Conservation (phyloP, 371 early-diverging fungal species). For the Rhizopus delemar region DNA sequence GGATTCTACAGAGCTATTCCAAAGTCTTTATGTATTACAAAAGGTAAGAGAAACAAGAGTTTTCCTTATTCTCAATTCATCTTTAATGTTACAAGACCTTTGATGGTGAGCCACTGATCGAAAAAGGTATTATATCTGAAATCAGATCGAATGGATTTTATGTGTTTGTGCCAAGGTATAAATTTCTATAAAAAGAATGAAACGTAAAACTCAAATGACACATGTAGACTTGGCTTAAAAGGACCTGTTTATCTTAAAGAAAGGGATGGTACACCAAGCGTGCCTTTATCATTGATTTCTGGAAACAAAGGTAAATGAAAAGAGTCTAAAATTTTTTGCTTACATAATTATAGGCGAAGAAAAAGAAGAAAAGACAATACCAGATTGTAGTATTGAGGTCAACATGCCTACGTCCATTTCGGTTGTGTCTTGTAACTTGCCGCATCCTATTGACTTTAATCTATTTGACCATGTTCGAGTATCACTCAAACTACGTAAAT, state of each 20-base stretch:
- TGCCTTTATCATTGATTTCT: conserved; percentile 64
- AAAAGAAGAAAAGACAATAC: conserved; percentile 25
- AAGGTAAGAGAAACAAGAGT: conserved; percentile 30
- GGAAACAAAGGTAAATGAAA: conserved; percentile 36
- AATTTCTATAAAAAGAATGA: not conserved
- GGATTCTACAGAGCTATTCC: conserved; percentile 79
- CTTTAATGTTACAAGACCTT: conserved; percentile 17
- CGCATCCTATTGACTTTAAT: conserved; percentile 46
- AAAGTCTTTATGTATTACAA: conserved; percentile 70
- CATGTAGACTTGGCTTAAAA: conserved; percentile 59
- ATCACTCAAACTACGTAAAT: conserved; percentile 56
- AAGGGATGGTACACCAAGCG: conserved; percentile 50
- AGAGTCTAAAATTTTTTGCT: not conserved
- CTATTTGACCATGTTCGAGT: conserved; percentile 65
- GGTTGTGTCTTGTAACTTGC: conserved; percentile 28
- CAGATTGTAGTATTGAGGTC: conserved; percentile 29
- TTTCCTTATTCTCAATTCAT: not conserved
- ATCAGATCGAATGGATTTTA: conserved; percentile 74
- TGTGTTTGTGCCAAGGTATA: conserved; percentile 68
- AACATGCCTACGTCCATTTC: conserved; percentile 26
- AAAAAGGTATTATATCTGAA: conserved; percentile 72
- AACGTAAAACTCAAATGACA: not conserved
- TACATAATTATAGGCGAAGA: conserved; percentile 11
- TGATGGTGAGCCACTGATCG: conserved; percentile 46
- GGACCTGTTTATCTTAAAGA: conserved; percentile 70